Base-by-base conservation (phyloP, 106 monocot species). In the Dactylorhiza incarnata region DNA sequence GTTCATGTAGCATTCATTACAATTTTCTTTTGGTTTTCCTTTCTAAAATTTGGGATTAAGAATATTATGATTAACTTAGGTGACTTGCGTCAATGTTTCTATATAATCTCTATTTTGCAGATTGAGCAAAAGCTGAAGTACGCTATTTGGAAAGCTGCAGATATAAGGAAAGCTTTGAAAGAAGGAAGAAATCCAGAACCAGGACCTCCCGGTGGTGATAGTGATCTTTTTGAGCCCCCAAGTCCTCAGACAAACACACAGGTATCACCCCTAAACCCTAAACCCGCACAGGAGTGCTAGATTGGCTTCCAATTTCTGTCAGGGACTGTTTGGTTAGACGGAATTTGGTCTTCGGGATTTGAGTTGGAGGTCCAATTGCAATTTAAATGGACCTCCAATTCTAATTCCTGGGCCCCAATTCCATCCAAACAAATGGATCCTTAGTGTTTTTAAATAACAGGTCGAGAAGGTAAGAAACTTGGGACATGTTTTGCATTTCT, bases 111-210 rank as follows among this genome's bases (percentile, higher is more conserved):
- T 52, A 24, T 51, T 43, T 76, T 48, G 47, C 86, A 89, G 89
- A 81, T 91, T 84, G 91, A 91, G 62, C 87, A 87, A 81, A 91
- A 91, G 75, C 83, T 85, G 68, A 91, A 91, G 73, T 91, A 91
- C 80, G 81, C 91, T 44, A 67, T 86, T 73, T 91, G 91, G 91
- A 91, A 91, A 83, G 91, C 87, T 67, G 91, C 91, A 74, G 91
- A 91, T 74, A 87, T 91, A 77, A 78, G 84, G 48, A 91, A 86
- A 86, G 91, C 91, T 73, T 73, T 91, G 66, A 91, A 91, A 79
- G 87, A 91, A 84, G 91, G 91, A 45, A 68, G 91, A 56, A 85
- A 54, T 55, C 91, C 91, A 69, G 87, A 83, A 78, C 85, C 91
- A 26, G 91, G 91, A 19, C 91, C 91, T 75, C 91, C 91, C 49